Conservation (phyloP, 306 rosid genomes). For the Prunus padus region DNA sequence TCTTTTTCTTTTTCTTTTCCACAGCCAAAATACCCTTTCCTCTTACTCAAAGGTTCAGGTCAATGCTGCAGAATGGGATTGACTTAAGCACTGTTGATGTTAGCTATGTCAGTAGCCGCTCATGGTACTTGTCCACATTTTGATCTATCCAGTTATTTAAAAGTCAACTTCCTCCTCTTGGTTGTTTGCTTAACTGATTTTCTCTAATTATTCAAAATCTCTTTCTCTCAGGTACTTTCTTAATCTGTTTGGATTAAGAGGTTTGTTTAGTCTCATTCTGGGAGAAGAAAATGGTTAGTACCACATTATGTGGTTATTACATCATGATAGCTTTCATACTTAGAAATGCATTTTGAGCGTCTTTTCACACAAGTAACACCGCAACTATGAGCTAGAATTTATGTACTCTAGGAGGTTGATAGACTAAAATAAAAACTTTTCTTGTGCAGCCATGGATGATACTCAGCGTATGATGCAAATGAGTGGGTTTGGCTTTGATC, state of each 20-base stretch:
- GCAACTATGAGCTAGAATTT: background rate
- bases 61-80: slow-evolving; percentile 97
- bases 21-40: slow-evolving; percentile 99
- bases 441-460: slow-evolving; percentile 84
- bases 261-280: slow-evolving; percentile 94
- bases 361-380: background rate
- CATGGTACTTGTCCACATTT: slow-evolving; percentile 61
- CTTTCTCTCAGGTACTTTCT: slow-evolving; percentile 80
- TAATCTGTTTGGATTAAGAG: slow-evolving; percentile 95
- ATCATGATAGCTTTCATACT: background rate
- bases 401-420: slow-evolving; percentile 9
- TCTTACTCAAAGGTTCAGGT: slow-evolving; percentile 91
- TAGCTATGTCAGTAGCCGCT: slow-evolving; percentile 99
- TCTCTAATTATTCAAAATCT: slow-evolving; percentile 12
- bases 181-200: slow-evolving; percentile 15
- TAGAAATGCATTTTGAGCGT: background rate
- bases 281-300: slow-evolving; percentile 98
- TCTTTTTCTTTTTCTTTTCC: slow-evolving; percentile 14
- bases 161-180: slow-evolving; percentile 6
- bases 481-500: slow-evolving; percentile 96
- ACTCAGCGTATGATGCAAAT: slow-evolving; percentile 99
- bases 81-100: slow-evolving; percentile 99
- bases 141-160: background rate
- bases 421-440: slow-evolving; percentile 27
- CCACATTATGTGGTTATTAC: slow-evolving; percentile 7